A percentile compares a stretch with the other conserved stretches of the same genome.
phyloP scores from a whole-genome alignment of 1,284 basidiomycete genomes.

The Tremellales sp. region DNA sequence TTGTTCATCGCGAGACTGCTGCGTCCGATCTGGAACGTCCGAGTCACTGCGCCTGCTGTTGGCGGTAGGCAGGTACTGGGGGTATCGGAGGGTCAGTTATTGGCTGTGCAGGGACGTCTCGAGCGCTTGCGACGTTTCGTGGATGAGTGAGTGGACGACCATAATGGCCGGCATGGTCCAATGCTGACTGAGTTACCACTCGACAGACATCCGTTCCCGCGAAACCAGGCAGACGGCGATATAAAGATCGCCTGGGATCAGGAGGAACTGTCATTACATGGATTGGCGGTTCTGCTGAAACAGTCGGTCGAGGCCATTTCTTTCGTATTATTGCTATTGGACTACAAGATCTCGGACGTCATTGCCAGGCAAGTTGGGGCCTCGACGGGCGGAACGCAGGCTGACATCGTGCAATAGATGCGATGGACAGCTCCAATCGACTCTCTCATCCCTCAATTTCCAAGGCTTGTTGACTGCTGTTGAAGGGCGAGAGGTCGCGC shows the following conservation, averaged over 20 bases:
- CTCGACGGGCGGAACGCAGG: neutral
- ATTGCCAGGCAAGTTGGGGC: slow-evolving; percentile 62
- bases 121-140: slow-evolving; percentile 71
- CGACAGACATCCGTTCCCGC: slow-evolving; percentile 37
- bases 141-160: slow-evolving; percentile 37
- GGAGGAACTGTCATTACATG: slow-evolving; percentile 41
- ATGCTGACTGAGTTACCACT: neutral
- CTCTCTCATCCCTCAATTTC: slow-evolving; percentile 68
- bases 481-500: slow-evolving; percentile 75
- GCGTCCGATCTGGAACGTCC: slow-evolving; percentile 80
- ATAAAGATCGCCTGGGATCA: slow-evolving; percentile 45
- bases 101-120: slow-evolving; percentile 72
- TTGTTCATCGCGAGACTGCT: slow-evolving; percentile 81
- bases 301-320: slow-evolving; percentile 87
- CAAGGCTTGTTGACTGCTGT: slow-evolving; percentile 78
- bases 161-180: neutral
- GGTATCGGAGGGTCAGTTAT: slow-evolving; percentile 60
- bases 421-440: slow-evolving; percentile 58
- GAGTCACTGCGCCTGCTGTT: slow-evolving; percentile 56
- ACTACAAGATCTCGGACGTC: slow-evolving; percentile 84
- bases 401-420: slow-evolving; percentile 7
- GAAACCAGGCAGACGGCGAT: slow-evolving; percentile 40
- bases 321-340: slow-evolving; percentile 85
- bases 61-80: slow-evolving; percentile 23
- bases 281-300: slow-evolving; percentile 58